phyloP scores from a whole-genome alignment of 345 rosid species.

The Linum lewisii region DNA sequence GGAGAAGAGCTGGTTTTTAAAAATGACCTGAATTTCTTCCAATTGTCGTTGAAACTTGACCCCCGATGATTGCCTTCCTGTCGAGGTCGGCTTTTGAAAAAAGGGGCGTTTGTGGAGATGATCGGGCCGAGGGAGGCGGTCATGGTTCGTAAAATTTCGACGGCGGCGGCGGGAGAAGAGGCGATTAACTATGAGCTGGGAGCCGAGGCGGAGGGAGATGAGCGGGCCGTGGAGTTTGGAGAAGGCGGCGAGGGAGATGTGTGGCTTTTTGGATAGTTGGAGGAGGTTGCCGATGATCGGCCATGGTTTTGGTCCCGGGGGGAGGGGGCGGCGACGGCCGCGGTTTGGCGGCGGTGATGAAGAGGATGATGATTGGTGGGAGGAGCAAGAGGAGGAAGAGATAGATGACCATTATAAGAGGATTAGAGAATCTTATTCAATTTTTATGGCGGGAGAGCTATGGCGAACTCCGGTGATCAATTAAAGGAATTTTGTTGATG shows the following conservation, averaged over 20 bases:
- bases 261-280: constrained; percentile 10
- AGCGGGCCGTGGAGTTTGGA: too few relatives aligned
- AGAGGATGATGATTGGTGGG: too few relatives aligned
- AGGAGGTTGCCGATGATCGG: constrained; percentile 17
- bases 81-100: background rate
- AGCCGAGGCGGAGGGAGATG: constrained; percentile 19
- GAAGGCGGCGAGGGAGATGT: too few relatives aligned
- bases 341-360: too few relatives aligned
- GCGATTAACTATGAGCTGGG: constrained; percentile 16
- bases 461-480: too few relatives aligned
- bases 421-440: too few relatives aligned
- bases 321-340: constrained; percentile 5
- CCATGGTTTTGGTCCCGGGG: constrained; percentile 22
- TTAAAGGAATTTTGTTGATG: too few relatives aligned
- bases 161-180: constrained; percentile 15
- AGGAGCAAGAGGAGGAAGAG: too few relatives aligned
- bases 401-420: too few relatives aligned
- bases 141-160: constrained; percentile 20
- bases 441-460: too few relatives aligned
- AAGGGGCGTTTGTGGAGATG: background rate
- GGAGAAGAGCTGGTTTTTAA: constrained; percentile 1
- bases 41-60: background rate
- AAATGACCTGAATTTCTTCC: background rate
- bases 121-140: constrained; percentile 15
- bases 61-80: background rate